These are phyloP conservation scores for Dryas integrifolia DNA, from an alignment of 331 rosid genomes.

Conservation along the genomic window DNA sequence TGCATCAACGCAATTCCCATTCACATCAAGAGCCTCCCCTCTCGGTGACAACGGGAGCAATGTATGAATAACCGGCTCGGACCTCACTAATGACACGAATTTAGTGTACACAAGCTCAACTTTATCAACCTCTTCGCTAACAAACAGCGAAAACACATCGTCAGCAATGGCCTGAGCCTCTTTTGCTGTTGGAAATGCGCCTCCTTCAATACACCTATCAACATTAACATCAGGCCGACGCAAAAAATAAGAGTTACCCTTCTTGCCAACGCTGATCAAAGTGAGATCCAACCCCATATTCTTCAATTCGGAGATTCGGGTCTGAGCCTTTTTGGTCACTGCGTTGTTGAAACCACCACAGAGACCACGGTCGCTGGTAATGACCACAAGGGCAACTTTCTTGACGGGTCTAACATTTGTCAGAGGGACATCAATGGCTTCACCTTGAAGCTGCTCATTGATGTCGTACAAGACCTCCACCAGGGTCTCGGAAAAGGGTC, in stretches of 20 bases:
- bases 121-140: constrained; percentile 73
- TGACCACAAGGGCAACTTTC: constrained; percentile 39
- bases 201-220: constrained; percentile 33
- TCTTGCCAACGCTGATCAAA: constrained; percentile 73
- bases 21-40: constrained; percentile 47
- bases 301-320: constrained; percentile 46
- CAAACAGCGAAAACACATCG: constrained; percentile 59
- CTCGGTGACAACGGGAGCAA: constrained; percentile 62
- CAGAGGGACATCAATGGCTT: constrained; percentile 31
- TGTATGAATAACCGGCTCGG: constrained; percentile 66
- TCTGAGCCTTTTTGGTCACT: constrained; percentile 41
- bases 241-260: constrained; percentile 38
- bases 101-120: constrained; percentile 74
- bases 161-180: constrained; percentile 77
- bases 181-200: constrained; percentile 40
- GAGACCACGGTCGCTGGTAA: constrained; percentile 39
- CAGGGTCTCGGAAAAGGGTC: constrained; percentile 44
- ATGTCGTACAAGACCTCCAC: constrained; percentile 35
- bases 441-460: constrained; percentile 32
- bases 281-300: constrained; percentile 44
- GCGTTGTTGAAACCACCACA: constrained; percentile 41
- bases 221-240: constrained; percentile 27
- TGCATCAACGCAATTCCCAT: constrained; percentile 61
- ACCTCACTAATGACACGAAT: constrained; percentile 59
- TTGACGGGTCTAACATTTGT: constrained; percentile 28